Percentiles rank a stretch among this genome's conserved stretches.
These are phyloP conservation scores for Artemisia annua DNA, from an alignment of 129 eudicot genomes.

Conservation along the genomic window DNA sequence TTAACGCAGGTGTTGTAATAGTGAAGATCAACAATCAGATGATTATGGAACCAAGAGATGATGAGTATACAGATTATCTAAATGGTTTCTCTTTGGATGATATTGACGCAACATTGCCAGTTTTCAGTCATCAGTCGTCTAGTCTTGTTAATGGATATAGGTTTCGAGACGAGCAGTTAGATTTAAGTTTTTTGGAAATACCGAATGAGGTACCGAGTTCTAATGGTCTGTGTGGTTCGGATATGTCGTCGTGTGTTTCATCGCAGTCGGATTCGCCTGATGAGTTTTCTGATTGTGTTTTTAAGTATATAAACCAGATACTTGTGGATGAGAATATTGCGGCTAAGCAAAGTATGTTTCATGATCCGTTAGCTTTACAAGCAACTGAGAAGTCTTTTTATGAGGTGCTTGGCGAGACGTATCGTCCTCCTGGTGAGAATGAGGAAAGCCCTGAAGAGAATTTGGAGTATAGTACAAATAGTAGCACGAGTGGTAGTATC, in stretches of 20 bases:
- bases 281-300: conserved; percentile 59
- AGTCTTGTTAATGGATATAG: conserved; percentile 38
- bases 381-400: conserved; percentile 73
- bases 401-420: conserved; percentile 58
- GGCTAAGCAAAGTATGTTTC: conserved; percentile 68
- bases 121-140: conserved; percentile 38
- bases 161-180: conserved; percentile 43
- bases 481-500: conserved; percentile 43
- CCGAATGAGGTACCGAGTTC: conserved; percentile 36
- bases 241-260: conserved; percentile 25
- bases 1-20: background rate
- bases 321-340: conserved; percentile 80
- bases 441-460: conserved; percentile 46
- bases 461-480: conserved; percentile 52
- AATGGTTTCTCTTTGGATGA: conserved; percentile 43
- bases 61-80: conserved; percentile 34
- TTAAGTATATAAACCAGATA: conserved; percentile 65
- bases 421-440: conserved; percentile 29
- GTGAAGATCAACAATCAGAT: conserved; percentile 25
- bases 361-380: conserved; percentile 70
- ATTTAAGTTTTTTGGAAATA: conserved; percentile 45
- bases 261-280: conserved; percentile 51
- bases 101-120: conserved; percentile 28
- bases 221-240: conserved; percentile 31
- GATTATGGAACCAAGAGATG: conserved; percentile 59